These are phyloP conservation scores for Acmispon strigosus DNA, from an alignment of 306 rosid species.

Conservation along the genomic window DNA sequence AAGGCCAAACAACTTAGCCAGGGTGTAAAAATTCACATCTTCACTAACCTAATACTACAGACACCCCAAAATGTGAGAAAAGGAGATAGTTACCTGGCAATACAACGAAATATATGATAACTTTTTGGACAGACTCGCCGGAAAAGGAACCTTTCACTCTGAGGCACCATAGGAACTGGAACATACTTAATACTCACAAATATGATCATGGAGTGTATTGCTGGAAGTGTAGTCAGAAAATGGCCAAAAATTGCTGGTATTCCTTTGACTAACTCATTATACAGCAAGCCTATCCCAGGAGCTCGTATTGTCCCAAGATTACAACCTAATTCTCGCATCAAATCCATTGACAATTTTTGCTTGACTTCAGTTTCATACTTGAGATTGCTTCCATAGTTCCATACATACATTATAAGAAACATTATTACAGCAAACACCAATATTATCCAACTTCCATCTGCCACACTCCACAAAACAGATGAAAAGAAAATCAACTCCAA, in stretches of 20 bases:
- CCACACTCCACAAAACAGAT: constrained; percentile 82
- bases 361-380: constrained; percentile 95
- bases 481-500: constrained; percentile 83
- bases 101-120: constrained; percentile 91
- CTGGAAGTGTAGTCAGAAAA: constrained; percentile 69
- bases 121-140: constrained; percentile 89
- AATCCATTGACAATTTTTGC: constrained; percentile 81
- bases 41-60: not conserved
- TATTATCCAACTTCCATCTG: constrained; percentile 98
- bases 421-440: constrained; percentile 77
- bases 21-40: not conserved
- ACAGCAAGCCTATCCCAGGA: constrained; percentile 93
- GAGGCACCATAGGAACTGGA: constrained; percentile 89
- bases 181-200: constrained; percentile 91
- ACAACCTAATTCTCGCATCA: constrained; percentile 85
- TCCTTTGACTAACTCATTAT: constrained; percentile 97
- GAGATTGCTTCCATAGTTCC: constrained; percentile 98
- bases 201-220: constrained; percentile 76
- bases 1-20: not conserved
- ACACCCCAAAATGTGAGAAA: not conserved
- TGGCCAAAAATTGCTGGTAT: constrained; percentile 95
- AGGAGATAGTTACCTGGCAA: constrained; percentile 59
- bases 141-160: constrained; percentile 96
- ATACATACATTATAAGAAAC: constrained; percentile 80
- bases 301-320: constrained; percentile 95